Base-by-base conservation (phyloP, 202 grass and related monocot species). In the Setaria viridis region DNA sequence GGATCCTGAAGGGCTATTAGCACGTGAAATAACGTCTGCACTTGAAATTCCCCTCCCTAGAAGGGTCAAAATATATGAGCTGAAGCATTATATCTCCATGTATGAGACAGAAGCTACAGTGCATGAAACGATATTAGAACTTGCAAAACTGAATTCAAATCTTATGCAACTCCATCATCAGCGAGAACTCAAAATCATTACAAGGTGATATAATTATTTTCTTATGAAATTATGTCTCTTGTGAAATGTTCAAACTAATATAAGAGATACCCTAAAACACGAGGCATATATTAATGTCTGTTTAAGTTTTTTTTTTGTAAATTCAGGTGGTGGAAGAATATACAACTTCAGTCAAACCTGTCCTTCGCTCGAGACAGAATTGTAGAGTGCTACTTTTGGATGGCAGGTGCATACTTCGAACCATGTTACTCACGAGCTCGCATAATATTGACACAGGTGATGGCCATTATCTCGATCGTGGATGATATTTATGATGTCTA, bases 331-430 rank as follows among this genome's bases (percentile, higher is more conserved):
- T 90, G 83, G 83, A 86, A 86, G 47, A 55, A 72, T 60, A 13
- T 86, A 16, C 67, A 69, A 20, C 43, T 73, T 13, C 35, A n/a
- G 14, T 50, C 85, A 62, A 43, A 60, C 0, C 29, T 82, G 20
- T 60, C n/a, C 0, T 83, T 82, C 16, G 21, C 14, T 29, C 70
- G 88, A 9, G 79, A 90, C 39, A 79, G 84, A 39, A 43, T 86
- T 20, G 42, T 72, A 9, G 88, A 90, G n/a, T 79, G 65, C 12
- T 90, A 90, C 63, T 86, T 83, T 63, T 90, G 84, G 88, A 83
- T 73, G 12, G 33, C 47, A 21, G 84, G 43, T 34, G 25, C 69
- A 62, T 85, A 67, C 58, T 87, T 74, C 50, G 85, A 87, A 60
- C 54, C 67, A 49, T 3, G 47, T 32, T 87, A 72, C 30, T 74